Conservation (phyloP, 2,329 filamentous ascomycete genomes). For the Clathrospora elynae region DNA sequence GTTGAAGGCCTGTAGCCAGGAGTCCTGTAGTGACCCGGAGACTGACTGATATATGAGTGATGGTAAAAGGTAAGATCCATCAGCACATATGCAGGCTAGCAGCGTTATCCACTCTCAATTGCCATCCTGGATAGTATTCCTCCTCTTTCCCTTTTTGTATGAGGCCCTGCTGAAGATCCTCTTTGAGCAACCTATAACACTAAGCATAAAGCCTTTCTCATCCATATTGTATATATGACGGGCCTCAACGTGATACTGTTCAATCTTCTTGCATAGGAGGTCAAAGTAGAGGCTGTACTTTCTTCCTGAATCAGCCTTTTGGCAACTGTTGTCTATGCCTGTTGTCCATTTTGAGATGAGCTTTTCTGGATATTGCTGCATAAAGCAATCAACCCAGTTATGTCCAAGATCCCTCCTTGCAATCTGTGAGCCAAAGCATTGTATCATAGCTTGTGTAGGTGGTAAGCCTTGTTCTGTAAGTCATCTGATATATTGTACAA, state of each 20-base stretch:
- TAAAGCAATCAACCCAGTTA: not conserved
- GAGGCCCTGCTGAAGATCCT: slow-evolving; percentile 5
- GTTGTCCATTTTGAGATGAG: slow-evolving; percentile 11
- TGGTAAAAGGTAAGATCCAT: too few species aligned
- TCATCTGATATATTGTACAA: too few species aligned
- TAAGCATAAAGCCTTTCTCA: slow-evolving; percentile 12
- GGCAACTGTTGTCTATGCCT: slow-evolving; percentile 10
- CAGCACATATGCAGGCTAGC: too few species aligned
- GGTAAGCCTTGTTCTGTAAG: too few species aligned
- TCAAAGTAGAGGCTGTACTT: slow-evolving; percentile 17
- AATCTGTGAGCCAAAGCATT: not conserved
- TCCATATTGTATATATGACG: slow-evolving; percentile 19
- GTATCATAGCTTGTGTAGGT: too few species aligned
- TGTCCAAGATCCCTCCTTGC: not conserved
- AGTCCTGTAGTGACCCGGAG: too few species aligned
- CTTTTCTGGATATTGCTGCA: not conserved
- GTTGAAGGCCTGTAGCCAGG: too few species aligned
- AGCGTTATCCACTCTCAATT: too few species aligned
- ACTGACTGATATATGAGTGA: too few species aligned
- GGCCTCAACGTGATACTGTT: slow-evolving; percentile 11
- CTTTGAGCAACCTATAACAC: slow-evolving; percentile 7
- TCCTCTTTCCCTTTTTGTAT: not conserved
- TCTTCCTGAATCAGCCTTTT: slow-evolving; percentile 11
- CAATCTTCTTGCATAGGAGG: slow-evolving; percentile 12
- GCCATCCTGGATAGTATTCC: too few species aligned